Percentiles rank a stretch among this genome's conserved stretches.
These are phyloP conservation scores for Plasmodium chabaudi DNA, from an alignment of 169 alveolate species.

Conservation along the genomic window DNA sequence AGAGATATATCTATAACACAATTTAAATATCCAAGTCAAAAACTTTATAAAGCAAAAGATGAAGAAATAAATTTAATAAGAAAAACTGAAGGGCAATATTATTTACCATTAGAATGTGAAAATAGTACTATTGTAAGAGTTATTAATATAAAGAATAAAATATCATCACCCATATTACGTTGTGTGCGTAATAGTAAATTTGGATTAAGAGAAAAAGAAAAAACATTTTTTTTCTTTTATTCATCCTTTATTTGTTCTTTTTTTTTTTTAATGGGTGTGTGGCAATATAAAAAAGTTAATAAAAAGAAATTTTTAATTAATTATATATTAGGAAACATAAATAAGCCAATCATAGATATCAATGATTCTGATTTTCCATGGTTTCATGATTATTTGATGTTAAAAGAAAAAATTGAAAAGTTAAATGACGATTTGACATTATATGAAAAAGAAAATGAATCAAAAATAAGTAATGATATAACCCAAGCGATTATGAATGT, in stretches of 20 bases:
- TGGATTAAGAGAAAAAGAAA: slow-evolving; percentile 89
- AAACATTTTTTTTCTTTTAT: slow-evolving; percentile 73
- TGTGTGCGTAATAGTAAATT: slow-evolving; percentile 86
- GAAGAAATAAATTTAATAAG: slow-evolving; percentile 78
- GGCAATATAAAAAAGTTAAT: slow-evolving; percentile 88
- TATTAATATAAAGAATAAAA: slow-evolving; percentile 81
- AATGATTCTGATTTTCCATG: slow-evolving; percentile 59
- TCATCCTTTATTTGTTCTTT: slow-evolving; percentile 80
- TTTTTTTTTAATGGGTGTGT: slow-evolving; percentile 83
- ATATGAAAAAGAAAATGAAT: slow-evolving; percentile 27
- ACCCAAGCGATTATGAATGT: not conserved
- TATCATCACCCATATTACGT: slow-evolving; percentile 86
- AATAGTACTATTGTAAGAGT: slow-evolving; percentile 86
- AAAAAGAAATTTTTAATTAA: slow-evolving; percentile 83
- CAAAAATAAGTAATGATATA: slow-evolving; percentile 1
- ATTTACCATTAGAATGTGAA: slow-evolving; percentile 87
- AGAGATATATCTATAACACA: slow-evolving; percentile 20
- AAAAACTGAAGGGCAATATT: slow-evolving; percentile 77
- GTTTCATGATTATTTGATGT: slow-evolving; percentile 31
- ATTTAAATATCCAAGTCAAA: slow-evolving; percentile 80
- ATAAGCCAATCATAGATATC: slow-evolving; percentile 67
- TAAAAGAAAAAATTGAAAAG: slow-evolving; percentile 23
- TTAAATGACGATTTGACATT: slow-evolving; percentile 16
- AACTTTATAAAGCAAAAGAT: slow-evolving; percentile 76
- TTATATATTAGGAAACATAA: slow-evolving; percentile 77